Evolutionary conservation across 1,284 basidiomycete genomes (phyloP), one percentile per base, ranked within the genome.

Genomic region (Trametes sp.): DNA sequence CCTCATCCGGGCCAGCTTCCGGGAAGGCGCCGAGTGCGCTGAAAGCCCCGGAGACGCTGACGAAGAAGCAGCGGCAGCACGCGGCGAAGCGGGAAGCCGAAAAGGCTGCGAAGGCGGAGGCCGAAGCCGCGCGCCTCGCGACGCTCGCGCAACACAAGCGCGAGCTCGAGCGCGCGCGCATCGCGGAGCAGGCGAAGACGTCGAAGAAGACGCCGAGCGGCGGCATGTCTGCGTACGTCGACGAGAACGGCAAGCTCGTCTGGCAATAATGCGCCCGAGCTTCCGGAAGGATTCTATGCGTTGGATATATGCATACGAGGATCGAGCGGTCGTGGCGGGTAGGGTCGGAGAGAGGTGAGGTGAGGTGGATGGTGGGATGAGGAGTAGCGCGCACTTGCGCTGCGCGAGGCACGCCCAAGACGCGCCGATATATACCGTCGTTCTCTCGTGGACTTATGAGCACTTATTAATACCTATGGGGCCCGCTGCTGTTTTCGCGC

Each of bases 51-150:
- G 83, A 84, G 57, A 69, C 80, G 3, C 70, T 82, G 64, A 87
- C 86, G 19, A 90, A 93, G 76, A 83, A 83, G 52, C 87, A 92
- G 72, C 82, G 89, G 19, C 89, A 92, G 72, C 90, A 90, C 66
- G 85, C 83, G 16, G 81, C 82, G 57, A 84, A 80, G 70, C 79
- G 82, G 4, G 89, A 89, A 28, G 82, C 82, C 0, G 71, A 80
- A 62, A 92, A 90, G 71, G 77, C 80, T 4, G 81, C 76, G 8
- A 90, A 87, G 70, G 82, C 77, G 0, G 85, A 83, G 0, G 78
- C 78, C 0, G 91, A 92, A 70, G 74, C 72, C 6, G 80, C 84
- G 50, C 78, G 88, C 41, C 71, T 83, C 23, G 81, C 81, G 7
- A 75, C 73, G 26, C 78, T 92, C 8, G 83, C 83, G 7, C 74